Conservation (phyloP, 352 stramenopile species). For the Phytophthora cactorum region DNA sequence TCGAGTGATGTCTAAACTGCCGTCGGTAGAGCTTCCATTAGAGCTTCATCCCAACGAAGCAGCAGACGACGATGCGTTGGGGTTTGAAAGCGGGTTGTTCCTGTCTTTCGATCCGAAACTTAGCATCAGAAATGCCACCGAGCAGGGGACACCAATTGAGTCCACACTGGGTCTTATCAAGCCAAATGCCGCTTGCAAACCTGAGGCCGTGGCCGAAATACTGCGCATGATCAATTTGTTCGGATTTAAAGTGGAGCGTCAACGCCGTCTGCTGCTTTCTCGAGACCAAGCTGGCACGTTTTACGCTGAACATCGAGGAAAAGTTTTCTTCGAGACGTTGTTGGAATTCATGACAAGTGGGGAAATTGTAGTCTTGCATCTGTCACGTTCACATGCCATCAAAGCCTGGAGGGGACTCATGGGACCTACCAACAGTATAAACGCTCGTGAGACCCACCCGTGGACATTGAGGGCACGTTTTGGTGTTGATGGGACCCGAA, state of each 20-base stretch:
- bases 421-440: constrained; percentile 77
- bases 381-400: constrained; percentile 58
- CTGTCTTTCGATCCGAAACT: constrained; percentile 30
- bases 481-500: constrained; percentile 76
- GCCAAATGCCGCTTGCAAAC: constrained; percentile 50
- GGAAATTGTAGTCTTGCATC: constrained; percentile 57
- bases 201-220: constrained; percentile 39
- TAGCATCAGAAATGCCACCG: constrained; percentile 12
- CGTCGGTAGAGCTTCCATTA: constrained; percentile 27
- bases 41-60: constrained; percentile 22
- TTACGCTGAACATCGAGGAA: constrained; percentile 69
- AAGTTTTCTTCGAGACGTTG: constrained; percentile 65
- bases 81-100: constrained; percentile 56
- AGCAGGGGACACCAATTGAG: constrained; percentile 30
- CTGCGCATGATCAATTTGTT: constrained; percentile 43
- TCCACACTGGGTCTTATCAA: constrained; percentile 72
- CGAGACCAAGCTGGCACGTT: constrained; percentile 58
- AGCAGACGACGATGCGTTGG: constrained; percentile 33
- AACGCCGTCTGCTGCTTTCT: constrained; percentile 46
- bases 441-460: constrained; percentile 50
- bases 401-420: constrained; percentile 72
- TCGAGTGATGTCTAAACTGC: constrained; percentile 28
- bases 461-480: constrained; percentile 78
- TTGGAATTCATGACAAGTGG: constrained; percentile 77
- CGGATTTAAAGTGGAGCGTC: constrained; percentile 56